Base-by-base conservation (phyloP, 2,329 filamentous ascomycete genomes). In the Cordyceps militaris region DNA sequence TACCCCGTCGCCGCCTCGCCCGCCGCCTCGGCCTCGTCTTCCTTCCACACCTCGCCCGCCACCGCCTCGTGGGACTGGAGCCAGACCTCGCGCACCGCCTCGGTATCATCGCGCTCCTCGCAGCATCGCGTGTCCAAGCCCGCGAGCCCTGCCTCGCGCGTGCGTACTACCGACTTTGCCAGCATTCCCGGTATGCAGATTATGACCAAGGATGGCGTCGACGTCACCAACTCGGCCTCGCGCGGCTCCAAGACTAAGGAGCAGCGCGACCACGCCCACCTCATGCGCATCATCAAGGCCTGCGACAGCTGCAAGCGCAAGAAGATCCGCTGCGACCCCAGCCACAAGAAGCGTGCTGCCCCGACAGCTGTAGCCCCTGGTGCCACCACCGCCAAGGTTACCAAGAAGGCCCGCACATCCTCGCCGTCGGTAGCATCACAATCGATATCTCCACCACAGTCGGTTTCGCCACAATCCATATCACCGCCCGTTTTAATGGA, bases 241-340 rank as follows among this genome's bases (percentile, higher is more conserved):
- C 77, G 83, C 40, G 82, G 83, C 34, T 82, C 79, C 68, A 86
- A 86, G 73, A 84, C 84, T 54, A 84, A 84, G 75, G 83, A 86
- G 73, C 83, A 86, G 73, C 78, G 84, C 34, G 83, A 86, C 55
- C 84, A 86, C 65, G 84, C 84, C 6, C 83, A 85, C 63, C 71
- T 86, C 48, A 86, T 87, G 81, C 76, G 84, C 60, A 83, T 84
- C 66, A 82, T 86, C 67, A 85, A 85, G 72, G 84, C 84, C n/a
- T 87, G 84, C 67, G 80, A 84, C 44, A 73, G 75, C 60, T 87
- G 84, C 73, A 74, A 76, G 60, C 76, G 74, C 67, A 86, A 85
- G 77, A 87, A 87, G 78, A 76, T 81, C 42, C 78, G 82, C 47
- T 85, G 82, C 66, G 80, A 83, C 62, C 82, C 82, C 2, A 81